Conservation (phyloP, 331 rosid genomes). For the Cydonia oblonga region DNA sequence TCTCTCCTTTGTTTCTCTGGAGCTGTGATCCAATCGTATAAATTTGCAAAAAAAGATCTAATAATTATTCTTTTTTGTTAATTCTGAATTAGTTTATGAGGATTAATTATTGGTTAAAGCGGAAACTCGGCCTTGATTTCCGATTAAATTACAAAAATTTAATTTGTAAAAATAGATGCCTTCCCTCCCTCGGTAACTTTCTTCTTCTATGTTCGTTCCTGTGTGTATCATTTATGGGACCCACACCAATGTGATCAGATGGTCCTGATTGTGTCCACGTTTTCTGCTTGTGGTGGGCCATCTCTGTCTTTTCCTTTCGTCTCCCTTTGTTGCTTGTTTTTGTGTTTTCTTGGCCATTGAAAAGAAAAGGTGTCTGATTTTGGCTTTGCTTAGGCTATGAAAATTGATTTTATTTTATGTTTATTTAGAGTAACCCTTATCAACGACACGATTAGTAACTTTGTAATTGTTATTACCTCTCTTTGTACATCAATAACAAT, state of each 20-base stretch:
- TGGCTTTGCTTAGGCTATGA: not conserved
- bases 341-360: not conserved
- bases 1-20: no score
- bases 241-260: not conserved
- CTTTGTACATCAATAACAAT: no score
- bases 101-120: conserved; percentile 3
- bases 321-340: not conserved
- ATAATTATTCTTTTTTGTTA: not conserved
- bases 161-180: not conserved
- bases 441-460: not conserved
- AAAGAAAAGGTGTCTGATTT: not conserved
- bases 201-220: not conserved
- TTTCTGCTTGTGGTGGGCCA: not conserved
- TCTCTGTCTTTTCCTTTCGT: not conserved
- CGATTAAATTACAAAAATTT: conserved; percentile 8
- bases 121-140: conserved; percentile 26
- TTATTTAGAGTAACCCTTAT: not conserved
- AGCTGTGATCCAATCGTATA: not conserved
- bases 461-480: not conserved
- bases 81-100: not conserved
- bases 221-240: not conserved
- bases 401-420: not conserved
- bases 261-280: not conserved
- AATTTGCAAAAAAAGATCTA: not conserved
- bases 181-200: not conserved